Evolutionary conservation across 1,284 basidiomycete species (phyloP), one percentile per base, ranked within the genome.

Genomic region (Moesziomyces sp.): DNA sequence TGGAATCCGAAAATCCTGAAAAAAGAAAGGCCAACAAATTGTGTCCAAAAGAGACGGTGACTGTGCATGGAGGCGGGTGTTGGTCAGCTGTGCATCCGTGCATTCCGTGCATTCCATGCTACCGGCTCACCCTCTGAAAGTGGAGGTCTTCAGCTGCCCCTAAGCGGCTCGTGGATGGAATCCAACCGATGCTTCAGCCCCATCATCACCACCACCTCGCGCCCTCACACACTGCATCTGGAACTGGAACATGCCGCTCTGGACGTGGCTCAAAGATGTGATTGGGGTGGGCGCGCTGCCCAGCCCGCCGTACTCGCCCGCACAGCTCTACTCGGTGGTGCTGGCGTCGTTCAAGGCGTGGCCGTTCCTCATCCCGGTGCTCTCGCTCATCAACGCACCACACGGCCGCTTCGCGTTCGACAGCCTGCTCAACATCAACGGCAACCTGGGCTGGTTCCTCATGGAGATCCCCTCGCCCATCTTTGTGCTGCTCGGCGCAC

Each of bases 401-500:
- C 93, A 93, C 83, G 93, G 93, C 11, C 87, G 91, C 0, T 94
- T 94, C 80, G 59, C 59, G 2, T 67, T 63, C 43, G 73, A 75
- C 26, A 70, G 68, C 55, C 52, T 75, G 47, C 63, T 75, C 63
- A 75, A 75, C 52, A 50, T 75, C 57, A 70, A 70, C 48, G 86
- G 86, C 11, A 86, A 86, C 58, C n/a, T 84, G 7, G 87, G 91
- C 33, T 95, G 93, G 93, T 91, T 93, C 26, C 44, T 88, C 51
- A 95, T 95, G 93, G 93, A 96, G 84, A 85, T 92, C 45, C 87
- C 91, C n/a, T 88, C 92, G 3, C 92, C 93, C 8, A 55, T 89
- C 70, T 77, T 83, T n/a, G 90, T 92, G 79, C 47, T 71, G 21
- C 65, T 75, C 21, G 51, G 72, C 40, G 48, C 60, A 0, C 51